Evolutionary conservation across 352 stramenopile genomes (phyloP), one percentile per base, ranked within the genome.

Genomic region (Phytopythium ostracodes): DNA sequence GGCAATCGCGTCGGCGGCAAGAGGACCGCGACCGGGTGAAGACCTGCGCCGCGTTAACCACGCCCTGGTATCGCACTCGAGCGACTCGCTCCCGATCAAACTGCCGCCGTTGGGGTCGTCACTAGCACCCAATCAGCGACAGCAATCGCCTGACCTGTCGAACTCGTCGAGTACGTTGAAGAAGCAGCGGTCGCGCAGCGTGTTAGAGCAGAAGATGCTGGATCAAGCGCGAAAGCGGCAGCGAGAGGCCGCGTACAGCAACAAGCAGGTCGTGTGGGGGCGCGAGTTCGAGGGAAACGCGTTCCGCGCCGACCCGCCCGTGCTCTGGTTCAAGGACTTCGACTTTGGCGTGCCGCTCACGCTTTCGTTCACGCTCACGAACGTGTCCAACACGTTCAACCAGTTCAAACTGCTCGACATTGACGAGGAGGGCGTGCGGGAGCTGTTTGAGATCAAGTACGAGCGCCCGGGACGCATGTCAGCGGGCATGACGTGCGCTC

Each of bases 381-480:
- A 98, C 56, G 79, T 96, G 5, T 97, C 88, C 0, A 89, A 95
- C 44, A 96, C 88, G 0, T 97, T 98, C 65, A 97, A 97, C 71
- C 85, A 88, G 42, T 97, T 98, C 67, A 93, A 92, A 38, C 56
- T 97, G 10, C 67, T 96, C 1, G 66, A 80, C 0, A 68, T 98
- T 50, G 70, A 81, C 18, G 62, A 73, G 20, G 82, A 94, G 35
- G 62, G 83, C 9, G 64, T 97, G 18, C 71, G 73, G 17, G 85
- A 96, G 42, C 88, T 90, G 27, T 98, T 98, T 54, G 84, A 95
- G n/a, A 75, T 98, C 27, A 64, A 66, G 24, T 98, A 95, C 53
- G 75, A 92, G 14, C 84, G 84, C 27, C 93, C 91, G 2, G 92
- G 93, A 5, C 71, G 93, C 0, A 96, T 98, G 88, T 94, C 84